Evolutionary conservation across 1,284 basidiomycete genomes (phyloP).

Genomic region (Leucoagaricus sp.): DNA sequence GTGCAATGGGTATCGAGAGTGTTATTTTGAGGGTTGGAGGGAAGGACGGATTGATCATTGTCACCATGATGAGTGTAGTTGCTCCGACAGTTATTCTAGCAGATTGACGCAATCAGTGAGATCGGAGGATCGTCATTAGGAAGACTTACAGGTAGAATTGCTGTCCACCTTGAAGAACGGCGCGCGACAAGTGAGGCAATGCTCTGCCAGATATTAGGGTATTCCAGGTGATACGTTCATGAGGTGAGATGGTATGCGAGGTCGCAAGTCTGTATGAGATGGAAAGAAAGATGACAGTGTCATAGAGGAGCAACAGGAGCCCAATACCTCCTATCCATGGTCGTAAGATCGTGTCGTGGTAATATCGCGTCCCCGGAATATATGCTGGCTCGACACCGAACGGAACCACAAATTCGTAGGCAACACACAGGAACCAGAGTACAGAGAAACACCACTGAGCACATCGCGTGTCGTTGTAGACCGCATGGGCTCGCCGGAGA

Average conservation of each 20-base stretch:
- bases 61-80: conserved; percentile 19
- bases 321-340: conserved; percentile 19
- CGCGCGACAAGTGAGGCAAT: conserved; percentile 28
- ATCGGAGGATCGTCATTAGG: background rate
- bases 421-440: conserved; percentile 34
- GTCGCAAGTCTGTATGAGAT: conserved; percentile 27
- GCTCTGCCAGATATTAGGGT: background rate
- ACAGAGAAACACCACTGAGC: conserved; percentile 27
- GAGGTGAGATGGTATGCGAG: conserved; percentile 12
- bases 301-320: conserved; percentile 26
- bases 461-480: conserved; percentile 26
- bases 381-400: conserved; percentile 23
- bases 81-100: conserved; percentile 18
- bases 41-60: conserved; percentile 12
- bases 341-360: conserved; percentile 22
- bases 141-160: conserved; percentile 32
- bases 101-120: conserved; percentile 10
- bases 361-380: conserved; percentile 30
- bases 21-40: conserved; percentile 2
- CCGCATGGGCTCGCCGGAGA: conserved; percentile 34
- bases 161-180: conserved; percentile 31
- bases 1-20: conserved; percentile 16
- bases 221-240: conserved; percentile 10
- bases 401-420: conserved; percentile 22
- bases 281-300: conserved; percentile 31